Base-by-base conservation (phyloP, 352 stramenopile species). In the Globisporangium cederbergense region DNA sequence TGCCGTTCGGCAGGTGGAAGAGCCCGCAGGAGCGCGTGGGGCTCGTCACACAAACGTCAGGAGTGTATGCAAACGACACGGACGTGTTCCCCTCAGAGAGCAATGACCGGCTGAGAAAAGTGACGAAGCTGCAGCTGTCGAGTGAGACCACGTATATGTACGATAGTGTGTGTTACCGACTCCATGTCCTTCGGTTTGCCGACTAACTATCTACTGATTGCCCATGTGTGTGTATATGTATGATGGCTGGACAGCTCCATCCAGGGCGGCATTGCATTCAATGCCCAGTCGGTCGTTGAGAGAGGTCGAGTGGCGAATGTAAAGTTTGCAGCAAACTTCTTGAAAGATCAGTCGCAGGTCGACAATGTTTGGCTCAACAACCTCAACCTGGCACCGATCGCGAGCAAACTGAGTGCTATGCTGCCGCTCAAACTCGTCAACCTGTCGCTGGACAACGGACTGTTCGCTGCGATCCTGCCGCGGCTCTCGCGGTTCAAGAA, bases 1-100 rank as follows among this genome's bases (percentile, higher is more conserved):
- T 60, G 10, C 53, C 32, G 53, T 60, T 60, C 30, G 53, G 53
- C 20, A 47, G 32, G 32, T 60, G 38, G 32, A 60, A 47, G 32
- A 60, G 53, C 13, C 25, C 30, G 22, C 53, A 60, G 53, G 53
- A 60, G 32, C 22, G 28, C 49, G 49, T 25, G 0, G 49, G 40
- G 14, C 13, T 45, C 40, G 40, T 45, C 40, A 4, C 40, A n/a
- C 40, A 3, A 11, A 11, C 40, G 11, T 45, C 40, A 45, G 25
- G 25, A 28, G 40, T n/a, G 40, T 45, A 54, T 54, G 5, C 22
- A 2, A 54, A 54, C 25, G 40, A 45, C 40, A 45, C 40, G 14
- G 5, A 45, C 14, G 40, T 45, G 40, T 45, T n/a, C 40, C 40
- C 40, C 1, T 45, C 40, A 4, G 40, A 16, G 14, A 45, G 40